Conservation (phyloP, 1,139 yeast species). For the Pichiaceae sp. region DNA sequence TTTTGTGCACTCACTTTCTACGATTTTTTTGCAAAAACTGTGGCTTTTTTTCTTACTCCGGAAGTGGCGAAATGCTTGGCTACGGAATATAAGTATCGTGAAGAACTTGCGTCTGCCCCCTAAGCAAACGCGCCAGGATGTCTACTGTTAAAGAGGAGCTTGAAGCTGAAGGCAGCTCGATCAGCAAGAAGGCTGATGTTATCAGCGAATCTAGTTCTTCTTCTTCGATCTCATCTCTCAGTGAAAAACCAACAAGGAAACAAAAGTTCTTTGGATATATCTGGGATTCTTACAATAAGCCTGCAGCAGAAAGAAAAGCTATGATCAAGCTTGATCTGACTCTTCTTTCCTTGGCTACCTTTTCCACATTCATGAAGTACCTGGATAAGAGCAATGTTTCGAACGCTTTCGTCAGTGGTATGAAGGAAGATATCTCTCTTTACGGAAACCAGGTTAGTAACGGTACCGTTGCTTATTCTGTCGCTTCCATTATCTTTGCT, state of each 20-base stretch:
- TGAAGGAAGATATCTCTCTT: slow-evolving; percentile 45
- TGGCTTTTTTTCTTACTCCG: no score
- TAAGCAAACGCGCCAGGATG: no score
- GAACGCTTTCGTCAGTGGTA: slow-evolving; percentile 55
- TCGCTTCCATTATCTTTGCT: slow-evolving; percentile 43
- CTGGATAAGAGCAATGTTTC: slow-evolving; percentile 41
- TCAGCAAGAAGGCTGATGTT: no score
- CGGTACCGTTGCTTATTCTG: slow-evolving; percentile 49
- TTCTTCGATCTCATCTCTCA: no score
- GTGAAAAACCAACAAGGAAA: background rate
- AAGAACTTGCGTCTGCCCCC: no score
- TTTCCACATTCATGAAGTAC: slow-evolving; percentile 36
- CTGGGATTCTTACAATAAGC: slow-evolving; percentile 5
- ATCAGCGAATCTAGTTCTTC: no score
- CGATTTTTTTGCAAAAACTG: no score
- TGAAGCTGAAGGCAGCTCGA: no score
- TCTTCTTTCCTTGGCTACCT: slow-evolving; percentile 27
- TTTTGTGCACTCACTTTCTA: no score
- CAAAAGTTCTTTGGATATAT: background rate
- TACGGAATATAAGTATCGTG: no score
- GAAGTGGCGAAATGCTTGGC: no score
- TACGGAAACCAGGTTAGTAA: slow-evolving; percentile 42
- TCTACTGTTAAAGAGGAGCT: no score
- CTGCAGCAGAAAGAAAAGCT: slow-evolving; percentile 17
- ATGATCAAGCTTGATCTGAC: slow-evolving; percentile 31